Evolutionary conservation across 2,329 filamentous ascomycete species (phyloP), one percentile per base, ranked within the genome.

Genomic region (Dothideomycetes sp.): DNA sequence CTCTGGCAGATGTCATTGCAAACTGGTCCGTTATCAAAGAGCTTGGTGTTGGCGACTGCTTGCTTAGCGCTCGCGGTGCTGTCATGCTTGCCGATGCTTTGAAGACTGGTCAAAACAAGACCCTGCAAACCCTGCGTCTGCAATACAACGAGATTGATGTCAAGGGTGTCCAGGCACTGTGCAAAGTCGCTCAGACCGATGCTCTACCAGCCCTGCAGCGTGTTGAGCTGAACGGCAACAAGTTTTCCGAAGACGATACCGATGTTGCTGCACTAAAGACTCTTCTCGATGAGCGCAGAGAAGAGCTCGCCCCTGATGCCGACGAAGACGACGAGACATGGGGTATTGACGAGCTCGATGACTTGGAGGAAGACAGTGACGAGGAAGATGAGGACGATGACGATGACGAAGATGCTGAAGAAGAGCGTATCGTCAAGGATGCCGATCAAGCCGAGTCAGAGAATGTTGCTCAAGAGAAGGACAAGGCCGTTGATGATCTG

Each of bases 201-300:
- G 70, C 72, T 2, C 72, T 98, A 7, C 87, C 86, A 2, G 74
- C 74, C 10, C 67, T 98, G 50, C 82, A 81, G 65, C 80, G 88
- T 53, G 76, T 98, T 35, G 91, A 96, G 65, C 68, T 98, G 50
- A 96, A 98, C 60, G 91, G 91, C 36, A 98, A 98, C 69, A 91
- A 86, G 58, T 94, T 98, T 53, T 69, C 74, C 7, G 88, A 95
- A 61, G 86, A 94, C 3, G 86, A 96, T 52, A 69, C 75, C 33
- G 76, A 76, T 19, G 72, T 95, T 29, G 64, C 76, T 46, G 70
- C 69, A 16, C 68, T 96, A 32, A 76, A 79, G 50, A 74, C 79
- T 29, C 46, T 61, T 37, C 67, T 91, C 12, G 83, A 89, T 58
- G 58, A 59, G 41, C 58, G 59, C 38, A 54, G 57, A 33, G 64